Evolutionary conservation across 1,284 basidiomycete species (phyloP).

Genomic region (Cerioporus squamosus): DNA sequence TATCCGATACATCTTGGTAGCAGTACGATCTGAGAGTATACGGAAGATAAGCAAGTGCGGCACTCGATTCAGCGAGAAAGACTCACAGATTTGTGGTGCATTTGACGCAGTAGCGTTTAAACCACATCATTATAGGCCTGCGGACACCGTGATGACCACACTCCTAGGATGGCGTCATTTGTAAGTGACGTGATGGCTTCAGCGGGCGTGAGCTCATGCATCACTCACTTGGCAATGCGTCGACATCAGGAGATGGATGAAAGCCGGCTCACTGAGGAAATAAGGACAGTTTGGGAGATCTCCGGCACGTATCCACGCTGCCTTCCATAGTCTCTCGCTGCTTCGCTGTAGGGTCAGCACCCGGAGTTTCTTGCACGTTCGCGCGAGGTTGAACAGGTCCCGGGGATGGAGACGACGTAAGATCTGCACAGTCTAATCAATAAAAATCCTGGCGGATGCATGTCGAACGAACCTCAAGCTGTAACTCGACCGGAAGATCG

Average conservation of each 20-base stretch:
- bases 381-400: conserved; percentile 32
- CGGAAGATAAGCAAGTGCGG: too few species aligned
- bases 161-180: not conserved
- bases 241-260: conserved; percentile 9
- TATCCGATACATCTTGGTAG: too few species aligned
- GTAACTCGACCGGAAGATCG: not conserved
- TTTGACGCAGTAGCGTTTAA: too few species aligned
- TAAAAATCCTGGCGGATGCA: too few species aligned
- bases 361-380: conserved; percentile 14
- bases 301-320: not conserved
- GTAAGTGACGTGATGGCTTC: not conserved
- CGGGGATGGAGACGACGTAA: conserved; percentile 46
- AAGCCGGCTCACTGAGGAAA: conserved; percentile 12
- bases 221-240: conserved; percentile 5
- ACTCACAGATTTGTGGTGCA: too few species aligned
- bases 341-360: conserved; percentile 1
- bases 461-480: not conserved
- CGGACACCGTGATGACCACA: not conserved
- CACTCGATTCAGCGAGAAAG: too few species aligned
- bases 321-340: conserved; percentile 5
- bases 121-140: too few species aligned
- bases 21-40: too few species aligned
- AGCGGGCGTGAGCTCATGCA: not conserved
- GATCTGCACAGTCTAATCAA: conserved; percentile 36
- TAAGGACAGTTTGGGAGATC: conserved; percentile 9